phyloP scores from a whole-genome alignment of 768 basidiomycete species.

The Cytidiella melzeri region DNA sequence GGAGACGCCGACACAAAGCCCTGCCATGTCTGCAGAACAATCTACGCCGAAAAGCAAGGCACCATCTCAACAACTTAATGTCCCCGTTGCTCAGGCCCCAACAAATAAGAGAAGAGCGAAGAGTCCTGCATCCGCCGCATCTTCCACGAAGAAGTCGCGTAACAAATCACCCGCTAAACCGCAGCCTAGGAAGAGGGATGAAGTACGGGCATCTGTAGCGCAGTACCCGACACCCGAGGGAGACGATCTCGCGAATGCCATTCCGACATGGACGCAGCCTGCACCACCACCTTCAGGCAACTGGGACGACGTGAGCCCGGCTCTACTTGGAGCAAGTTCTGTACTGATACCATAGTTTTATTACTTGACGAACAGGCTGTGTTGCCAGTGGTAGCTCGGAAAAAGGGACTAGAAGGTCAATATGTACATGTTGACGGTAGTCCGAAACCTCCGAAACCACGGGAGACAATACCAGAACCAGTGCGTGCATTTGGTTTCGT shows the following conservation, averaged over 20 bases:
- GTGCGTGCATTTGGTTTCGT: conserved; percentile 29
- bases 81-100: conserved; percentile 14
- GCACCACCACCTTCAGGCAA: conserved; percentile 53
- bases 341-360: conserved; percentile 4
- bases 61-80: conserved; percentile 14
- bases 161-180: conserved; percentile 30
- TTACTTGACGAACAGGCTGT: conserved; percentile 49
- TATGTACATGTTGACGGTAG: conserved; percentile 69
- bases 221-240: conserved; percentile 58
- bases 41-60: conserved; percentile 30
- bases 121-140: conserved; percentile 38
- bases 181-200: conserved; percentile 35
- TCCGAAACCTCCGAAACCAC: conserved; percentile 41
- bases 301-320: conserved; percentile 71
- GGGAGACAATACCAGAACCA: conserved; percentile 42
- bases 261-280: conserved; percentile 80
- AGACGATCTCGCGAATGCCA: conserved; percentile 63
- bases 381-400: conserved; percentile 77
- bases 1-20: conserved; percentile 35
- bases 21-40: conserved; percentile 13
- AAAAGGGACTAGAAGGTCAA: conserved; percentile 68
- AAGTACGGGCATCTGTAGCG: conserved; percentile 51
- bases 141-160: conserved; percentile 34
- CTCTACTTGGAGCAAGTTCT: conserved; percentile 6
- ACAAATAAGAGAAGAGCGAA: conserved; percentile 38